Evolutionary conservation across 2,329 filamentous ascomycete genomes (phyloP), one percentile per base, ranked within the genome.

Genomic region (Acrocalymma vagum): DNA sequence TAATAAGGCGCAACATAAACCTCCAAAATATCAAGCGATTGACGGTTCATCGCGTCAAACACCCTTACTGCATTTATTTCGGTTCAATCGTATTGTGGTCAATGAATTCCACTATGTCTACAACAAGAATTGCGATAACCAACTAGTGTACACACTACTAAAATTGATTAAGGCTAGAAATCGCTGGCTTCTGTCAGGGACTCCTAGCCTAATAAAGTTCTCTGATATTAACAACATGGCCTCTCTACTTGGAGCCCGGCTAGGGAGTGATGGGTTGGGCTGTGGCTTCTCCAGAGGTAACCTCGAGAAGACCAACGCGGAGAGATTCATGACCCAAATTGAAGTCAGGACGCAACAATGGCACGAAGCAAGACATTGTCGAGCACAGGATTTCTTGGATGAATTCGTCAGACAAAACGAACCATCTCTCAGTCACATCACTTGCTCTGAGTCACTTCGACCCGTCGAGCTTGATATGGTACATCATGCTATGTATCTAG

Each of bases 61-160:
- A 2, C 60, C 60, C 28, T 30, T 82, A 0, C 55, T 87, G 1
- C 82, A 87, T 44, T 75, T 83, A 53, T 87, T 86, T 56, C 62
- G 70, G 2, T 87, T 81, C 59, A 79, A 79, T 38, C 74, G 85
- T 5, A 43, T 87, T 1, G 75, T 87, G 2, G 71, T 86, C 2
- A 85, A 88, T 45, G 85, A 88, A 50, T 86, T 82, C 50, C 81
- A 83, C 1, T 84, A 86, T 47, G 67, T 79, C 5, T 70, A 72
- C 14, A 69, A 11, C 62, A 74, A 33, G 66, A 72, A 44, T 17
- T 36, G 46, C 4, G 42, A 46, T 4, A 63, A 53, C 15, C 33
- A 47, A 16, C 16, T 58, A 1, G 44, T 57, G 2, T 60, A 56
- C 1, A 60, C 72, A 1, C 68, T 72, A 0, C 64, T 83, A 5